A percentile compares a stretch with the other conserved stretches of the same genome.
Evolutionary conservation across 2,329 filamentous ascomycete species (phyloP).

Genomic region (Cladosporium cucumerinum): DNA sequence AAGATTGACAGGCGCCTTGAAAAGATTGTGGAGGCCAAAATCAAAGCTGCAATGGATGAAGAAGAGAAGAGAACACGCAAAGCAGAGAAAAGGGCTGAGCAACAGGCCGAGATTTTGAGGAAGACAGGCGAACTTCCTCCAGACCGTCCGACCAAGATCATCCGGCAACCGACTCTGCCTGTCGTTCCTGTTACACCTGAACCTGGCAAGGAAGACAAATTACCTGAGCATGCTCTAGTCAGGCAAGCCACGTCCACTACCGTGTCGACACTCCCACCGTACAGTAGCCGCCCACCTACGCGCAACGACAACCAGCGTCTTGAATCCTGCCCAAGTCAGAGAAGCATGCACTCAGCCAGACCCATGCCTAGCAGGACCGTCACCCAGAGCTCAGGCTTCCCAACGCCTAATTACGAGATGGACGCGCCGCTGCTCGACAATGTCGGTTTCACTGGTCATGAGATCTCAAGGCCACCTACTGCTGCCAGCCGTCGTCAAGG

Average conservation of each 20-base stretch:
- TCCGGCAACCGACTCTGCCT: conserved; percentile 66
- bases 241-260: conserved; percentile 35
- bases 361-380: conserved; percentile 40
- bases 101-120: conserved; percentile 49
- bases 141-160: conserved; percentile 33
- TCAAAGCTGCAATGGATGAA: conserved; percentile 82
- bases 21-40: conserved; percentile 78
- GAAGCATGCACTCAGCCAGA: conserved; percentile 39
- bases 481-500: conserved; percentile 24
- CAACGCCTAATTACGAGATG: conserved; percentile 58
- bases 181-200: conserved; percentile 55
- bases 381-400: conserved; percentile 55
- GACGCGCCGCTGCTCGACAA: conserved; percentile 60
- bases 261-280: conserved; percentile 45
- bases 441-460: conserved; percentile 46
- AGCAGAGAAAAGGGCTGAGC: conserved; percentile 55
- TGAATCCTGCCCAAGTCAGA: conserved; percentile 39
- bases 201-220: conserved; percentile 48
- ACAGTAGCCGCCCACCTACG: conserved; percentile 51
- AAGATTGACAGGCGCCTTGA: conserved; percentile 86
- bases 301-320: conserved; percentile 41
- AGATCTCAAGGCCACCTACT: conserved; percentile 25
- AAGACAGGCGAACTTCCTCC: conserved; percentile 26
- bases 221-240: conserved; percentile 34
- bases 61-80: conserved; percentile 56